Conservation (phyloP, 805 yeast species). For the Metschnikowia lunata region DNA sequence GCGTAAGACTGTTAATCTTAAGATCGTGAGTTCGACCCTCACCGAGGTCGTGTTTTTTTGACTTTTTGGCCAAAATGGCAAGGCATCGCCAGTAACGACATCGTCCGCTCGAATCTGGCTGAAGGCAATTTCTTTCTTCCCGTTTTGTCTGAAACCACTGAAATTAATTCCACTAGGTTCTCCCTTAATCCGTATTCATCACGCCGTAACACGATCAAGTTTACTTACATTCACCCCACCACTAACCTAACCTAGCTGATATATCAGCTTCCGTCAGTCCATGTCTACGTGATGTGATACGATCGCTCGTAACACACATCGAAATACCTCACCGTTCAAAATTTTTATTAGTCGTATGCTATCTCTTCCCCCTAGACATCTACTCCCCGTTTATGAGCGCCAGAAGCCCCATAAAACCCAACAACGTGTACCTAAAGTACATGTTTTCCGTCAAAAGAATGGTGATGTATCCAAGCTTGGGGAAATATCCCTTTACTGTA, state of each 20-base stretch:
- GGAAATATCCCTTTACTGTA: slow-evolving; percentile 87
- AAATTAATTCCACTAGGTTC: too few relatives aligned
- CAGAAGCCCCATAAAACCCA: slow-evolving; percentile 70
- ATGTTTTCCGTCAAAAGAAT: slow-evolving; percentile 85
- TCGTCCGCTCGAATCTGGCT: slow-evolving; percentile 29
- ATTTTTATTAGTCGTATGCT: not conserved
- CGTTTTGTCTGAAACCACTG: slow-evolving; percentile 3
- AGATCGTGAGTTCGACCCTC: slow-evolving; percentile 38
- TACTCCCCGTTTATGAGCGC: slow-evolving; percentile 46
- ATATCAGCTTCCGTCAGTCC: too few relatives aligned
- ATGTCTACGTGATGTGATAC: too few relatives aligned
- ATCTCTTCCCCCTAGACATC: not conserved
- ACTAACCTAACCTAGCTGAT: too few relatives aligned
- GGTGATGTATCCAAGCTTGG: slow-evolving; percentile 85
- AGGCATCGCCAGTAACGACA: slow-evolving; percentile 41
- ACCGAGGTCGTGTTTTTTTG: slow-evolving; percentile 27
- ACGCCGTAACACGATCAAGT: too few relatives aligned
- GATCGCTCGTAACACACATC: too few relatives aligned
- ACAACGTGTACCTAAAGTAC: slow-evolving; percentile 71
- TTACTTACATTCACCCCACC: too few relatives aligned
- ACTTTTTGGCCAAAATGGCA: slow-evolving; percentile 28
- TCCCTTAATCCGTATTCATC: too few relatives aligned
- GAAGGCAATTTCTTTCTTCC: slow-evolving; percentile 15
- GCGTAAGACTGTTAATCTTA: slow-evolving; percentile 35
- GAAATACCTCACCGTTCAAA: not conserved